Base-by-base conservation (phyloP, 2,329 filamentous ascomycete species). In the Falciphora oryzae region DNA sequence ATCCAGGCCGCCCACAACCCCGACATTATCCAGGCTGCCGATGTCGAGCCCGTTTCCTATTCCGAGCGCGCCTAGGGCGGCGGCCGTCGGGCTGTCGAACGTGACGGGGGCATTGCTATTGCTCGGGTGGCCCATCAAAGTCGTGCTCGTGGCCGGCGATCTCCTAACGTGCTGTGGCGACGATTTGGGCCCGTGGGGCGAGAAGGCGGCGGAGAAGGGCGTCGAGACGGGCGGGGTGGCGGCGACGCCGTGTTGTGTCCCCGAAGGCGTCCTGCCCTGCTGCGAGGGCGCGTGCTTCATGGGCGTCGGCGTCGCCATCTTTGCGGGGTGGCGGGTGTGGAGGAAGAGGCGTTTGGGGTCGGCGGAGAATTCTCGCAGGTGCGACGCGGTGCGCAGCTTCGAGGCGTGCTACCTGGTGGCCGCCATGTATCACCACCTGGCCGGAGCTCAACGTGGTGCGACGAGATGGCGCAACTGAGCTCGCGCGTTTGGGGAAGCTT, bases 201-300 rank as follows among this genome's bases (percentile, higher is more conserved):
- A 87, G 71, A 88, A 85, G 50, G 81, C 84, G n/a, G 81, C 79
- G 27, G 85, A 88, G 75, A 89, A 89, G 18, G 86, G 86, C 1
- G 86, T 89, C 50, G 86, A 88, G 29, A 87, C 86, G n/a, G 86
- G 85, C 18, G 87, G 87, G 7, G 86, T 89, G 3, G 83, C 85
- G 6, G 77, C 83, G 2, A 82, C 79, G 65, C 81, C 74, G 25
- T 77, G 73, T 56, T 77, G 73, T 2, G 70, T 73, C 68, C 85
- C 82, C 25, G 79, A 81, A 10, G 80, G 81, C 3, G 80, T 82
- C 50, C 77, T 75, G n/a, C 80, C 80, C 72, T 82, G 80, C 69
- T 81, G 80, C 18, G 83, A 85, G 57, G 81, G 75, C 7, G 70
- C 71, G 44, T 80, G 78, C 73, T 82, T 83, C 73, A 80, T 80